These are phyloP conservation scores for Begonia fuchsioides DNA, from an alignment of 306 rosid genomes.

Conservation along the genomic window DNA sequence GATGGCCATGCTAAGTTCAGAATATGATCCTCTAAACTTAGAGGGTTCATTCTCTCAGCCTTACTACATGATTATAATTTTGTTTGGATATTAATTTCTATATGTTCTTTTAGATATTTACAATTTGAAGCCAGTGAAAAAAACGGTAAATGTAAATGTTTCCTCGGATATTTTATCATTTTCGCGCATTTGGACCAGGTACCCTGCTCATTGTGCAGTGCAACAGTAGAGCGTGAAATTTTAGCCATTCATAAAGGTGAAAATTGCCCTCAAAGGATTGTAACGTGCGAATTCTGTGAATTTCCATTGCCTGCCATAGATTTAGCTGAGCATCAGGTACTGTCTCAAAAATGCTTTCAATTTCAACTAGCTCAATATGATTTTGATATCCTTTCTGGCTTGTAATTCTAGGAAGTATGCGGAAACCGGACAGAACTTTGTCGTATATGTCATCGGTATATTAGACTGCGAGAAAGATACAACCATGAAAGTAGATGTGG, in stretches of 20 bases:
- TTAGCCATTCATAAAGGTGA: conserved; percentile 65
- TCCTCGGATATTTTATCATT: neutral
- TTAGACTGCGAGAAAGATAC: conserved; percentile 58
- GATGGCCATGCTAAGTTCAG: too few species aligned
- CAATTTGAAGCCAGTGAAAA: too few species aligned
- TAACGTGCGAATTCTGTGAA: conserved; percentile 77
- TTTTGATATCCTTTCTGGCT: conserved; percentile 7
- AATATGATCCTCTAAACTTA: too few species aligned
- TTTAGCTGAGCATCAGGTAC: conserved; percentile 78
- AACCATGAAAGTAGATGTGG: conserved; percentile 46
- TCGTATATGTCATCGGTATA: conserved; percentile 46
- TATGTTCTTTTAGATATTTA: too few species aligned
- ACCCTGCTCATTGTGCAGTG: conserved; percentile 67
- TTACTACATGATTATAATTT: too few species aligned
- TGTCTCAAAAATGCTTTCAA: neutral
- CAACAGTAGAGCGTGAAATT: conserved; percentile 69
- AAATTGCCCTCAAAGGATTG: conserved; percentile 67
- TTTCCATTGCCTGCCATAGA: conserved; percentile 77
- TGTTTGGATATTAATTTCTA: too few species aligned
- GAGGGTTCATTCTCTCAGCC: too few species aligned
- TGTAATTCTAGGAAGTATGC: conserved; percentile 50
- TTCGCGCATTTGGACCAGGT: conserved; percentile 36
- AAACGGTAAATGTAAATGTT: too few species aligned
- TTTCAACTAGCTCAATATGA: neutral
- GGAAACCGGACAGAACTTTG: conserved; percentile 90